phyloP scores from a whole-genome alignment of 352 stramenopile species.

The Phytophthora rubi region DNA sequence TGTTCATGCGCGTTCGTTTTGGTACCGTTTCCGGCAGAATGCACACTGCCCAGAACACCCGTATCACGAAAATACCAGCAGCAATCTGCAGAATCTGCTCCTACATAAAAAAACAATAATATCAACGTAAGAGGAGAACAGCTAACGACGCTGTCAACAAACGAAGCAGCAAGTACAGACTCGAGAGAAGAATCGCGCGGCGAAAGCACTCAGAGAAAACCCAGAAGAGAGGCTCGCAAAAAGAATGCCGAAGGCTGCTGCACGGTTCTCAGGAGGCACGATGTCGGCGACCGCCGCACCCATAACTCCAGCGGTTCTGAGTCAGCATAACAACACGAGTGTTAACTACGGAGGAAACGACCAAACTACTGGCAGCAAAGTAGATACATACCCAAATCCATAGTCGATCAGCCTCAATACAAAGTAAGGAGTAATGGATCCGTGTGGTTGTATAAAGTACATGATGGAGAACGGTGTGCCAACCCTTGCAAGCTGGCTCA shows the following conservation, averaged over 20 bases:
- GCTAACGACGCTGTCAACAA: background rate
- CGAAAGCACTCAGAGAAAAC: slow-evolving; percentile 63
- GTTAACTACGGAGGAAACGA: background rate
- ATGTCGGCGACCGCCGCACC: slow-evolving; percentile 73
- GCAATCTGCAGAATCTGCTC: slow-evolving; percentile 56
- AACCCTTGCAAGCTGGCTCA: slow-evolving; percentile 64
- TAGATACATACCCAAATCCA: slow-evolving; percentile 60
- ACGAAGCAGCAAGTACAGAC: slow-evolving; percentile 34
- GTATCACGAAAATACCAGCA: slow-evolving; percentile 49
- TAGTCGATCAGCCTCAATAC: slow-evolving; percentile 63
- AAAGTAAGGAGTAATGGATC: slow-evolving; percentile 73
- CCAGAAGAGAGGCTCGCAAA: slow-evolving; percentile 64
- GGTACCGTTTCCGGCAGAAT: slow-evolving; percentile 68
- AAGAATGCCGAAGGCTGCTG: slow-evolving; percentile 65
- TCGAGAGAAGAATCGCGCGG: slow-evolving; percentile 62
- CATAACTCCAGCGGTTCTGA: slow-evolving; percentile 65
- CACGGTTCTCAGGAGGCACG: slow-evolving; percentile 58
- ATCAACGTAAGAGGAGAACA: slow-evolving; percentile 1
- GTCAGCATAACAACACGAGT: background rate
- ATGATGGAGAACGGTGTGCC: slow-evolving; percentile 73
- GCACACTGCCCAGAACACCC: slow-evolving; percentile 61
- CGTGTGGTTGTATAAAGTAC: slow-evolving; percentile 64
- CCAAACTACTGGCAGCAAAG: background rate
- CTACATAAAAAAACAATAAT: slow-evolving; percentile 27
- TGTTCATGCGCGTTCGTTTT: slow-evolving; percentile 30